These are phyloP conservation scores for Rosa chinensis DNA, from an alignment of 306 rosid genomes.

Conservation along the genomic window DNA sequence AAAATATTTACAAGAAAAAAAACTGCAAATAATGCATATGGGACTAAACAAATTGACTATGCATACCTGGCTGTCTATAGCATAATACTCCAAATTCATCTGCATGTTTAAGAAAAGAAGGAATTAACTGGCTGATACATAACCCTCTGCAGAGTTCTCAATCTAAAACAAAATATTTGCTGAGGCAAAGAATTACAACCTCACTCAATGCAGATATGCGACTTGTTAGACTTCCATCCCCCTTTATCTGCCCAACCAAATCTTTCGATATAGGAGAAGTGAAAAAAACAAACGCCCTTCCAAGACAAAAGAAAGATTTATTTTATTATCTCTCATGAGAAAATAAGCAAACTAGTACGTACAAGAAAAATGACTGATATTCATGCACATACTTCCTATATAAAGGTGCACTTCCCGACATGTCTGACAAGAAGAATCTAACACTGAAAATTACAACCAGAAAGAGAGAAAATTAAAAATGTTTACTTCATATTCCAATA, in stretches of 20 bases:
- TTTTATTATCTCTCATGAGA: too few species aligned
- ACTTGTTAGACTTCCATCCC: conserved; percentile 56
- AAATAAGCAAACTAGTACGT: conserved; percentile 10
- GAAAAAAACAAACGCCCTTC: conserved; percentile 95
- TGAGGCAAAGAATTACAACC: conserved; percentile 46
- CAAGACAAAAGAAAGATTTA: conserved; percentile 24
- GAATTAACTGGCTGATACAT: conserved; percentile 19
- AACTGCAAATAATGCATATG: neutral
- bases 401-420: conserved; percentile 80
- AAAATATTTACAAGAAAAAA: neutral
- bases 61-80: conserved; percentile 90
- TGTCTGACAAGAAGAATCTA: conserved; percentile 77
- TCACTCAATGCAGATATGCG: conserved; percentile 83
- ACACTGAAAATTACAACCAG: conserved; percentile 50
- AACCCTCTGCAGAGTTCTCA: conserved; percentile 23
- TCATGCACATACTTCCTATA: conserved; percentile 77
- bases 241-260: conserved; percentile 64
- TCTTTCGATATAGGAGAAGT: conserved; percentile 76
- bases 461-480: too few species aligned
- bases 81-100: conserved; percentile 96
- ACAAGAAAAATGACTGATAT: neutral
- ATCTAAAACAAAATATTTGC: conserved; percentile 26
- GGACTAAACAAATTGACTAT: conserved; percentile 11
- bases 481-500: too few species aligned
- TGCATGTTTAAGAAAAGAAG: conserved; percentile 37